These are phyloP conservation scores for Lachnellula arida DNA, from an alignment of 2,329 filamentous ascomycete species.

Conservation along the genomic window DNA sequence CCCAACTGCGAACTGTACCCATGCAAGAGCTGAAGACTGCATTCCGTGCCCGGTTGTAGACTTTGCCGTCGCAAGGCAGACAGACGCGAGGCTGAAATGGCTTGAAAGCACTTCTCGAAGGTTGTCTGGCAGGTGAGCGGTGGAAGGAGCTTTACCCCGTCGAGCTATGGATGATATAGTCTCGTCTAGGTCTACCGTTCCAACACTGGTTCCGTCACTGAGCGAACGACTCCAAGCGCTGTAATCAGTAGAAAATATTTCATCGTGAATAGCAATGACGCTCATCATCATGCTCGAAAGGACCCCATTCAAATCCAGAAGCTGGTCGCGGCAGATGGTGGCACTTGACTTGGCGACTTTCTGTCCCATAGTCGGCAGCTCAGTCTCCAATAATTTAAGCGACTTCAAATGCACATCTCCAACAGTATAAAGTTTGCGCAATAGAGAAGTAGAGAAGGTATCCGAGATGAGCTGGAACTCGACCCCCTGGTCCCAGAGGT, in stretches of 20 bases:
- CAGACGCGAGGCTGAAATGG: conserved; percentile 34
- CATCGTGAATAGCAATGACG: conserved; percentile 23
- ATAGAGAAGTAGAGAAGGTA: conserved; percentile 46
- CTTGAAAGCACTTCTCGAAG: conserved; percentile 25
- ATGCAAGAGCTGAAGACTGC: conserved; percentile 53
- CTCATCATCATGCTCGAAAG: conserved; percentile 18
- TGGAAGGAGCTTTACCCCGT: background rate
- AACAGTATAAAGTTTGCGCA: conserved; percentile 50
- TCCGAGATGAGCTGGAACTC: conserved; percentile 42
- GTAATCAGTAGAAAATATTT: conserved; percentile 1
- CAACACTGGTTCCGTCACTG: background rate
- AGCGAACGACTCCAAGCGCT: background rate
- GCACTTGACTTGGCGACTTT: conserved; percentile 33
- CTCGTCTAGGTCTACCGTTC: background rate
- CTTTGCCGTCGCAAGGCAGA: conserved; percentile 29
- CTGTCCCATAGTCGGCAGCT: conserved; percentile 57
- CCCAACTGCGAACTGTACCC: conserved; percentile 71
- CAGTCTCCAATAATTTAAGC: conserved; percentile 58
- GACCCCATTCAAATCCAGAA: conserved; percentile 37
- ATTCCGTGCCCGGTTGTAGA: conserved; percentile 26
- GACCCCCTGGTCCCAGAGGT: conserved; percentile 29
- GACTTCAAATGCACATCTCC: conserved; percentile 53
- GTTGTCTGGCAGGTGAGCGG: background rate
- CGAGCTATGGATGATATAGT: background rate
- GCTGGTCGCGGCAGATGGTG: conserved; percentile 42